Percentiles rank a stretch among this genome's conserved stretches.
These are phyloP conservation scores for Auricularia heimuer DNA, from an alignment of 768 basidiomycete species.

Conservation along the genomic window DNA sequence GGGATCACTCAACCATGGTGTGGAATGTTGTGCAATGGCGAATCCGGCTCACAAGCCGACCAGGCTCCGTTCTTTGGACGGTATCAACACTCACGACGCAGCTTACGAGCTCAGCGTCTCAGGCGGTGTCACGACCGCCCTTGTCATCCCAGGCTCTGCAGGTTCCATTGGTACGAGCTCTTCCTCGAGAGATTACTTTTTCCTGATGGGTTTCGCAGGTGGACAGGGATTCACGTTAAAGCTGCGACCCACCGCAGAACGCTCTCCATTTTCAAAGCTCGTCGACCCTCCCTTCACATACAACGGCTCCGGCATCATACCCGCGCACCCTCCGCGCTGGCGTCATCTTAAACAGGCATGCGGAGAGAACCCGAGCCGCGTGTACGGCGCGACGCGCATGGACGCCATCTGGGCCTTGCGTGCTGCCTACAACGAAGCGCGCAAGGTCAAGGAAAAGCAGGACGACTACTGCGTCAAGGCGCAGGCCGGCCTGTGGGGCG, in stretches of 20 bases:
- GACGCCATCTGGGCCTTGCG: slow-evolving; percentile 14
- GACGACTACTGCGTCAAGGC: slow-evolving; percentile 56
- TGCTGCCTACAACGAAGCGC: slow-evolving; percentile 44
- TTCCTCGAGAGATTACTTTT: no score
- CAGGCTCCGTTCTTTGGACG: slow-evolving; percentile 32
- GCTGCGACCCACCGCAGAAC: slow-evolving; percentile 27
- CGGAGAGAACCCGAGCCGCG: slow-evolving; percentile 14
- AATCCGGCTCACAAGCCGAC: neutral
- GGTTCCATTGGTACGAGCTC: slow-evolving; percentile 15
- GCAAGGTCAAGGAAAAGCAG: slow-evolving; percentile 54
- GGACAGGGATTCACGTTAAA: slow-evolving; percentile 35
- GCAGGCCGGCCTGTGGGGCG: slow-evolving; percentile 34
- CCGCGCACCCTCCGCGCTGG: slow-evolving; percentile 21
- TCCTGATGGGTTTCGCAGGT: no score
- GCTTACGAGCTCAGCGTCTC: slow-evolving; percentile 31
- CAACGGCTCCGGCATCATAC: slow-evolving; percentile 12
- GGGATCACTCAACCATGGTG: slow-evolving; percentile 21
- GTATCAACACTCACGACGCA: slow-evolving; percentile 35
- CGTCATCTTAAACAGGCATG: slow-evolving; percentile 32
- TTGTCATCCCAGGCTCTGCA: slow-evolving; percentile 33
- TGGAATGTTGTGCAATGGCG: neutral
- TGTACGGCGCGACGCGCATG: slow-evolving; percentile 7
- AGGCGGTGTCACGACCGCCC: slow-evolving; percentile 39
- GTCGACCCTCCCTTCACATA: slow-evolving; percentile 32
- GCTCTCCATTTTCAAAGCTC: slow-evolving; percentile 26